A percentile compares a stretch with the other conserved stretches of the same genome.
These are phyloP conservation scores for Penicillium canariense DNA, from an alignment of 495 filamentous ascomycete genomes.

Conservation along the genomic window DNA sequence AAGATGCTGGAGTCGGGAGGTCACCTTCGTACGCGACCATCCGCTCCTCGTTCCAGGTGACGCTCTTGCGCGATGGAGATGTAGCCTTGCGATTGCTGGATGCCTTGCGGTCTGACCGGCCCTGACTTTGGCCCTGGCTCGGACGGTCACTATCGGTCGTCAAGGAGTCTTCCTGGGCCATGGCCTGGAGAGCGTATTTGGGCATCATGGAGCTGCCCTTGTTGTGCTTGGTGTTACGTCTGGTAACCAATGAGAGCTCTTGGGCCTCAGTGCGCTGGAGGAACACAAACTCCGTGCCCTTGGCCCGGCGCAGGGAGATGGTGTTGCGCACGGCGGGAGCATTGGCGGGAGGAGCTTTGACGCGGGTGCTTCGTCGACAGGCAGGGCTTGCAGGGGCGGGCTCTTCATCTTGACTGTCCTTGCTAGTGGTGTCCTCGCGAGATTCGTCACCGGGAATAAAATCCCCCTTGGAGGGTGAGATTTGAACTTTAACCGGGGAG, in stretches of 20 bases:
- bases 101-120: background rate
- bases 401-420: conserved; percentile 24
- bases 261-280: conserved; percentile 58
- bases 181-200: conserved; percentile 41
- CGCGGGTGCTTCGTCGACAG: conserved; percentile 45
- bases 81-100: conserved; percentile 1
- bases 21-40: conserved; percentile 29
- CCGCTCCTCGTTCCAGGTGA: conserved; percentile 45
- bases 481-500: conserved; percentile 42
- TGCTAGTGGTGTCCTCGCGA: conserved; percentile 16
- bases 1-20: background rate
- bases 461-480: conserved; percentile 32
- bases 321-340: conserved; percentile 40
- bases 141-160: conserved; percentile 2
- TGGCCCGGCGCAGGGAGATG: conserved; percentile 55
- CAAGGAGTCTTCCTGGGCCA: conserved; percentile 26
- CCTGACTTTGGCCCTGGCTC: conserved; percentile 10
- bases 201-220: conserved; percentile 52
- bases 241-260: conserved; percentile 52
- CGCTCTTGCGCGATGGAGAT: conserved; percentile 25
- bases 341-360: conserved; percentile 27
- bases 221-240: conserved; percentile 57
- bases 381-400: conserved; percentile 28
- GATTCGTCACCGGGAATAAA: conserved; percentile 10
- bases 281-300: conserved; percentile 55